Conservation (phyloP, 352 stramenopile genomes). For the Globisporangium irregulare region DNA sequence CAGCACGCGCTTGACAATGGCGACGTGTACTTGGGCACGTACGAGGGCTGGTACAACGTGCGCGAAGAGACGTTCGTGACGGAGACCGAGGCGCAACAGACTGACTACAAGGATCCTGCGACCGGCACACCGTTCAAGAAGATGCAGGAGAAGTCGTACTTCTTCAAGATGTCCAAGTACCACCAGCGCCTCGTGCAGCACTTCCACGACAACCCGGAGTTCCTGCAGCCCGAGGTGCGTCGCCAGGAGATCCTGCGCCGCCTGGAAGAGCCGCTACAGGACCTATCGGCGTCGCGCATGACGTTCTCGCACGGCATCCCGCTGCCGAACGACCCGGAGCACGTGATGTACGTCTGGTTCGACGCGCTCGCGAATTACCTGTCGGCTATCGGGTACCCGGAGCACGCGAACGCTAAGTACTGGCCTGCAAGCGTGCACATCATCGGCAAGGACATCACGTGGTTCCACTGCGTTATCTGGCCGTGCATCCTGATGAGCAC, state of each 20-base stretch:
- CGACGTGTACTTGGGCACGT: conserved; percentile 98
- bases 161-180: conserved; percentile 99
- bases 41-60: conserved; percentile 99
- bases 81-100: conserved; percentile 94
- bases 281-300: conserved; percentile 96
- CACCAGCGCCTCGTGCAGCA: conserved; percentile 93
- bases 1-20: conserved; percentile 82
- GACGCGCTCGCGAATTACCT: conserved; percentile 99
- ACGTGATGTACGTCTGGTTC: conserved; percentile 99
- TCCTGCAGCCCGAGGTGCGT: conserved; percentile 95
- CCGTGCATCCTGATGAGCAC: conserved; percentile 99
- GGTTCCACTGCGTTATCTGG: conserved; percentile 99
- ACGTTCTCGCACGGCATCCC: conserved; percentile 95
- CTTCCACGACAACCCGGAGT: conserved; percentile 94
- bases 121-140: conserved; percentile 94
- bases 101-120: conserved; percentile 94
- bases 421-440: conserved; percentile 85
- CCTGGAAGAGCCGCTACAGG: conserved; percentile 92
- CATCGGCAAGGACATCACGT: conserved; percentile 99
- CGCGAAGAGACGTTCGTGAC: conserved; percentile 99
- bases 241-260: conserved; percentile 93
- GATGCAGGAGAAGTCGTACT: conserved; percentile 98
- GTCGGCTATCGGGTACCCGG: conserved; percentile 93
- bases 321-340: conserved; percentile 92
- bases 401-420: conserved; percentile 72